These are phyloP conservation scores for Tetracladium setigerum DNA, from an alignment of 495 filamentous ascomycete genomes.

Conservation along the genomic window DNA sequence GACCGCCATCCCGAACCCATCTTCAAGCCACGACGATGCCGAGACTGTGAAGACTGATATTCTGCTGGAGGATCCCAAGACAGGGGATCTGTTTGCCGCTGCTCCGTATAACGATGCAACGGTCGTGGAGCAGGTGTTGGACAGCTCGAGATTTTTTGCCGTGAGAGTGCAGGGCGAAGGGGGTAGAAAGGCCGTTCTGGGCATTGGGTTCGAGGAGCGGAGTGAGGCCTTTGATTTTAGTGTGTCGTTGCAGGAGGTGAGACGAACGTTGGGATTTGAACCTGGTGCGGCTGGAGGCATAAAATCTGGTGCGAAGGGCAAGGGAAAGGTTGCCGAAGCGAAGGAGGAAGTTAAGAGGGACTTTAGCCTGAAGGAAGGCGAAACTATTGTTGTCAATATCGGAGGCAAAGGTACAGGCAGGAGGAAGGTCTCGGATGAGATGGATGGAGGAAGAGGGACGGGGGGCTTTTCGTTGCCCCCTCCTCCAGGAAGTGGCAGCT, in stretches of 20 bases:
- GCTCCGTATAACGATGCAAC: slow-evolving; percentile 55
- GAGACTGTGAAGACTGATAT: slow-evolving; percentile 62
- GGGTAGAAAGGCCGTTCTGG: slow-evolving; percentile 62
- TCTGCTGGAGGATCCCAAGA: slow-evolving; percentile 62
- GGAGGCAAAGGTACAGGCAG: slow-evolving; percentile 42
- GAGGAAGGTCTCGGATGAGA: slow-evolving; percentile 21
- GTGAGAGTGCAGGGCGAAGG: slow-evolving; percentile 63
- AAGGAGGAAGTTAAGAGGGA: slow-evolving; percentile 51
- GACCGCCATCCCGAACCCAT: slow-evolving; percentile 44
- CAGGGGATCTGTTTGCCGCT: slow-evolving; percentile 70
- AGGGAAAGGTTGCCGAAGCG: slow-evolving; percentile 20
- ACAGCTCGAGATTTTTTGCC: slow-evolving; percentile 74
- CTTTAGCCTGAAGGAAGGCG: slow-evolving; percentile 73
- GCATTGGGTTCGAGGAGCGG: slow-evolving; percentile 81
- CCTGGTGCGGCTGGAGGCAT: slow-evolving; percentile 16
- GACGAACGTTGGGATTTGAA: slow-evolving; percentile 45
- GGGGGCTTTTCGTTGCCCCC: slow-evolving; percentile 46
- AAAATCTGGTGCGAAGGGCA: slow-evolving; percentile 20
- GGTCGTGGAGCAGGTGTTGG: slow-evolving; percentile 63
- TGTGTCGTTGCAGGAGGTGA: slow-evolving; percentile 67
- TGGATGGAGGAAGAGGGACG: slow-evolving; percentile 15
- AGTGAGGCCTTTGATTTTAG: slow-evolving; percentile 77
- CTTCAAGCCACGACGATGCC: slow-evolving; percentile 15
- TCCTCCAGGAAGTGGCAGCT: slow-evolving; percentile 27
- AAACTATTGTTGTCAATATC: slow-evolving; percentile 76